Evolutionary conservation across 768 basidiomycete species (phyloP), one percentile per base, ranked within the genome.

Genomic region (Rhodosporidiobolus odoratus): DNA sequence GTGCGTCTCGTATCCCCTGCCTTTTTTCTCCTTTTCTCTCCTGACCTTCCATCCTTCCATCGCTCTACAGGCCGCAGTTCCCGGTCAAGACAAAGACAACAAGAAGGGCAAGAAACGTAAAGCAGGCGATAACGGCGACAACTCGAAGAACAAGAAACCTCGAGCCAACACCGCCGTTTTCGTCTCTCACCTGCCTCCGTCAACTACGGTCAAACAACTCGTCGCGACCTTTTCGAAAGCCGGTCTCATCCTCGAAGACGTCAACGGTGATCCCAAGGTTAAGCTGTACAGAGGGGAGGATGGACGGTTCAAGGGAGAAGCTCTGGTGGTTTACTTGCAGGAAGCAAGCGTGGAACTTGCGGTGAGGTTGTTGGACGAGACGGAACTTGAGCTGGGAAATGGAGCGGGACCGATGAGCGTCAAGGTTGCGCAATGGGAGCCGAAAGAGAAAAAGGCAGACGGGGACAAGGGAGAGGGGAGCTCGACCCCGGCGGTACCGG

Each of bases 301-400:
- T 69, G 93, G 94, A 41, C 78, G 84, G 34, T 96, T 97, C 80
- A 96, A 86, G 75, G 95, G 96, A 47, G 95, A 98, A 75, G 95
- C 93, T 4, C 81, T 98, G 73, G 88, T 99, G 66, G 92, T 97
- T 41, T 99, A 90, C 80, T 95, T 97, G 84, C 96, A 96, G 80
- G 92, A 95, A 79, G 94, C 92, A 69, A 91, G 89, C n/a, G 96
- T 98, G 27, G 80, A 82, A 6, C 83, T 98, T 63, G 95, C 94
- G 15, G 77, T 90, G 71, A 89, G 84, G 74, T 82, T 98, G 62
- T 82, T 98, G 69, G 94, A 97, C 78, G 95, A 97, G 68, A 91
- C 91, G 3, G 93, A 96, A 79, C 81, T 99, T 69, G 83, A 92
- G 67, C 76, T 95, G 32, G 95, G 94, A 3, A 89, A 90, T 54